Percentiles rank a stretch among this genome's conserved stretches.
phyloP scores from a whole-genome alignment of 257 asterid genomes.

The Solanum verrucosum region DNA sequence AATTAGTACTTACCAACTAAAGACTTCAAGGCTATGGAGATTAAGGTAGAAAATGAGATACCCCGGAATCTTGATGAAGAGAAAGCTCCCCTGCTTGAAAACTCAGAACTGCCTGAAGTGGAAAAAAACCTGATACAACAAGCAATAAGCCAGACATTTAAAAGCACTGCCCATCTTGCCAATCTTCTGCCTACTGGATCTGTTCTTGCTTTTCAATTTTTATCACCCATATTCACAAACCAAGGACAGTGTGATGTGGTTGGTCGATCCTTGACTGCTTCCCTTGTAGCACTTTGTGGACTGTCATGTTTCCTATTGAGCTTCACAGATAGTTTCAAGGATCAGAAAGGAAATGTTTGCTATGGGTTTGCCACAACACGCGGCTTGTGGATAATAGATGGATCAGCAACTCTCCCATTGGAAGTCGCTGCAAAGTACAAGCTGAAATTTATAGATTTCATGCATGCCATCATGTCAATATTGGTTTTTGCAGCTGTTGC shows the following conservation, averaged over 20 bases:
- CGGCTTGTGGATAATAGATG: conserved; percentile 83
- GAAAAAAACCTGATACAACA: conserved; percentile 59
- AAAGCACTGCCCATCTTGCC: conserved; percentile 79
- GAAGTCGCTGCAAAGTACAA: conserved; percentile 42
- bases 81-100: conserved; percentile 36
- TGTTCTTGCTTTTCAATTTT: conserved; percentile 68
- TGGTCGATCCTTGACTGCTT: conserved; percentile 40
- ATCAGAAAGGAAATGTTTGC: conserved; percentile 47
- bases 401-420: conserved; percentile 41
- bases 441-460: conserved; percentile 64
- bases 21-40: conserved; percentile 31
- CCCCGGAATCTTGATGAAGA: conserved; percentile 21
- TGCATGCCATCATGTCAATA: conserved; percentile 83
- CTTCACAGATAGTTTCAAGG: conserved; percentile 85
- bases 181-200: conserved; percentile 93
- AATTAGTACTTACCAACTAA: not conserved
- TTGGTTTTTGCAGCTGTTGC: conserved; percentile 73
- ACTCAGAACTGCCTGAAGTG: conserved; percentile 37
- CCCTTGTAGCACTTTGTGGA: conserved; percentile 54
- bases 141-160: conserved; percentile 91
- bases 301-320: conserved; percentile 53
- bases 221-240: conserved; percentile 67
- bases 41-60: conserved; percentile 32
- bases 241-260: conserved; percentile 68
- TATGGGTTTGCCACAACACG: conserved; percentile 69